A percentile compares a stretch with the other conserved stretches of the same genome.
These are phyloP conservation scores for Orbilia javanica DNA, from an alignment of 2,329 filamentous ascomycete species.

Conservation along the genomic window DNA sequence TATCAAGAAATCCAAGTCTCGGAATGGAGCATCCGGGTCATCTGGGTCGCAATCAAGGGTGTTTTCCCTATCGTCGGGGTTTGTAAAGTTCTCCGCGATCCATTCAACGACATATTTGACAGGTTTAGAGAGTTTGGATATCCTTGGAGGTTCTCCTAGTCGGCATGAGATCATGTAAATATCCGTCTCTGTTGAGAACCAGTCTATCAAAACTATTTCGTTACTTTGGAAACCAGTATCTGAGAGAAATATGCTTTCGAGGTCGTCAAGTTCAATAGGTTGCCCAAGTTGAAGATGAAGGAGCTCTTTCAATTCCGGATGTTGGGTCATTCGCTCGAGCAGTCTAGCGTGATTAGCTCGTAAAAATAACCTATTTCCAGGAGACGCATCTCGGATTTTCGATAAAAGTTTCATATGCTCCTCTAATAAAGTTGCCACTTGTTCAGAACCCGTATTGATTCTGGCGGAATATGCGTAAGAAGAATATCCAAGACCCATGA, in stretches of 20 bases:
- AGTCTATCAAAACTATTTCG: conserved; percentile 1
- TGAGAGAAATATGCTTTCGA: not conserved
- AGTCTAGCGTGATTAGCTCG: not conserved
- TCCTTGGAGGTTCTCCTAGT: not conserved
- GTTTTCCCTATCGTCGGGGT: not conserved
- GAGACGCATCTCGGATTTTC: conserved; percentile 10
- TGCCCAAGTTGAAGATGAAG: not conserved
- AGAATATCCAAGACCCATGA: conserved; percentile 1
- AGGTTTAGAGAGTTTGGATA: not conserved
- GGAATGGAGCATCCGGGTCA: not conserved
- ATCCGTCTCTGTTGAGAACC: not conserved
- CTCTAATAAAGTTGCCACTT: not conserved
- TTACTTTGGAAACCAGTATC: not conserved
- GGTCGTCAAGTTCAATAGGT: not conserved
- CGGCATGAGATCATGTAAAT: not conserved
- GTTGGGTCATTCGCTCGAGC: not conserved
- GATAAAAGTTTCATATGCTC: not conserved
- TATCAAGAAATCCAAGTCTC: conserved; percentile 5
- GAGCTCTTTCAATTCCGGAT: not conserved
- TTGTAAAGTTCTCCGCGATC: not conserved
- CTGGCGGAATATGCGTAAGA: not conserved
- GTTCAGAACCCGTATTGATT: not conserved
- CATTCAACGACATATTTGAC: not conserved
- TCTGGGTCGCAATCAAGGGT: not conserved
- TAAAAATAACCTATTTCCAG: not conserved